These are phyloP conservation scores for Teunomyces lycoperdinae DNA, from an alignment of 805 yeast species.

Conservation along the genomic window DNA sequence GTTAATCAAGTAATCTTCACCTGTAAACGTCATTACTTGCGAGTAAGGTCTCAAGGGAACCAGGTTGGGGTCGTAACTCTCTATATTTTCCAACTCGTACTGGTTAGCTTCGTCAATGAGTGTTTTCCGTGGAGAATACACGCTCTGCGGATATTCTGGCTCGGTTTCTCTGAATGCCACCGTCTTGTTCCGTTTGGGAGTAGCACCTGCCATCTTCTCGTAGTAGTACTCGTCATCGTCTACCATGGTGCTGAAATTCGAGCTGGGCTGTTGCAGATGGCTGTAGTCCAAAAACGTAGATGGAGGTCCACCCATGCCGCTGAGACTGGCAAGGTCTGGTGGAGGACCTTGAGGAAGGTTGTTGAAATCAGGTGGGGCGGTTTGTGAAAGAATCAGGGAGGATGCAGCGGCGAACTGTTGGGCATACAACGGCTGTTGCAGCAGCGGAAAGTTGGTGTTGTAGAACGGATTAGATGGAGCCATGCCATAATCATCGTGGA, in stretches of 20 bases:
- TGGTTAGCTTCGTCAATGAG: constrained; percentile 15
- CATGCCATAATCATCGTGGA: constrained; percentile 1
- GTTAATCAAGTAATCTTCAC: constrained; percentile 40
- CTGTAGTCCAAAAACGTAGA: neutral
- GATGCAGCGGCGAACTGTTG: constrained; percentile 9
- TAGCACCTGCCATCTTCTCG: constrained; percentile 4
- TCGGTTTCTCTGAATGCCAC: constrained; percentile 31
- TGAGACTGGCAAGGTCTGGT: constrained; percentile 1
- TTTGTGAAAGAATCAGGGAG: constrained; percentile 1
- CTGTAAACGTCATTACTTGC: constrained; percentile 24
- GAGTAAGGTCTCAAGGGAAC: constrained; percentile 20
- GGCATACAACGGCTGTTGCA: constrained; percentile 8
- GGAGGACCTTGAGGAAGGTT: neutral
- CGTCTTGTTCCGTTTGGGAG: constrained; percentile 16
- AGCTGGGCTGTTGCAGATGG: constrained; percentile 10
- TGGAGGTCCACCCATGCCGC: constrained; percentile 2
- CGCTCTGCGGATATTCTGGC: constrained; percentile 29
- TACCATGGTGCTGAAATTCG: constrained; percentile 18
- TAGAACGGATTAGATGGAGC: constrained; percentile 8
- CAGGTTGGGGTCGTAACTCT: constrained; percentile 8
- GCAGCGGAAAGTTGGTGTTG: constrained; percentile 2
- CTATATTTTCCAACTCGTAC: constrained; percentile 19
- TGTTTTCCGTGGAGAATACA: constrained; percentile 25
- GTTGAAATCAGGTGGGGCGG: constrained; percentile 1
- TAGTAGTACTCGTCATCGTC: constrained; percentile 17